Evolutionary conservation across 192 early-diverging fungal species (phyloP).

Genomic region (Geosiphon pyriformis): DNA sequence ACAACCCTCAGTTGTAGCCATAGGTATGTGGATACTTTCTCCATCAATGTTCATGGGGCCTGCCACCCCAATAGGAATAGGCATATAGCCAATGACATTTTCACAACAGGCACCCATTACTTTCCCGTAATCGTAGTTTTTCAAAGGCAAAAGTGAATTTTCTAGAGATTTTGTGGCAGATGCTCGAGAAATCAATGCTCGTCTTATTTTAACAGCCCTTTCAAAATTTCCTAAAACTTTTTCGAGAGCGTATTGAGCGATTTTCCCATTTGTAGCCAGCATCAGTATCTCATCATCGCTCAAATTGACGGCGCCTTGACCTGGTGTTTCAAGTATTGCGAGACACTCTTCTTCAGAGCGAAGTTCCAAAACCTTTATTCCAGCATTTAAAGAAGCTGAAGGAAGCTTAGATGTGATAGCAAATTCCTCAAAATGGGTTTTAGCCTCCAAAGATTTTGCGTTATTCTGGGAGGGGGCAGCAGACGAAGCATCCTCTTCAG

Average conservation of each 20-base stretch:
- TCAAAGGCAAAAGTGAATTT: conserved; percentile 63
- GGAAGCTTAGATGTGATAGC: neutral
- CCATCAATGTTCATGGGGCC: conserved; percentile 84
- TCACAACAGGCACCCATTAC: conserved; percentile 92
- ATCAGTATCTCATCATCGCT: conserved; percentile 72
- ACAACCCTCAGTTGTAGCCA: conserved; percentile 94
- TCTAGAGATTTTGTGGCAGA: conserved; percentile 61
- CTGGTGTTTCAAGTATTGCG: conserved; percentile 38
- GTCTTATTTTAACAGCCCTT: conserved; percentile 80
- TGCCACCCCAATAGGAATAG: conserved; percentile 87
- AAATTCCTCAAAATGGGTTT: neutral
- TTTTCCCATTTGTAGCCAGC: conserved; percentile 65
- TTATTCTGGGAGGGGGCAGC: neutral
- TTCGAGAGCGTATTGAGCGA: conserved; percentile 86
- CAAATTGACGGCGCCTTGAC: conserved; percentile 39
- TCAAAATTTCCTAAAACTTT: conserved; percentile 70
- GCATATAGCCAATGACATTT: conserved; percentile 92
- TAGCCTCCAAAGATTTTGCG: neutral
- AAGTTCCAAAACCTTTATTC: too few relatives aligned
- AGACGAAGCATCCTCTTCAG: neutral
- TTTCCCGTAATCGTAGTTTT: conserved; percentile 84
- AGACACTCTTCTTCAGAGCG: conserved; percentile 43
- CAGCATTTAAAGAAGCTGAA: conserved; percentile 16
- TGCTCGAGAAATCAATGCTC: conserved; percentile 67
- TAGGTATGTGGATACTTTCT: conserved; percentile 77